Evolutionary conservation across 2,329 filamentous ascomycete species (phyloP), one percentile per base, ranked within the genome.

Genomic region (Fusarium secorum): DNA sequence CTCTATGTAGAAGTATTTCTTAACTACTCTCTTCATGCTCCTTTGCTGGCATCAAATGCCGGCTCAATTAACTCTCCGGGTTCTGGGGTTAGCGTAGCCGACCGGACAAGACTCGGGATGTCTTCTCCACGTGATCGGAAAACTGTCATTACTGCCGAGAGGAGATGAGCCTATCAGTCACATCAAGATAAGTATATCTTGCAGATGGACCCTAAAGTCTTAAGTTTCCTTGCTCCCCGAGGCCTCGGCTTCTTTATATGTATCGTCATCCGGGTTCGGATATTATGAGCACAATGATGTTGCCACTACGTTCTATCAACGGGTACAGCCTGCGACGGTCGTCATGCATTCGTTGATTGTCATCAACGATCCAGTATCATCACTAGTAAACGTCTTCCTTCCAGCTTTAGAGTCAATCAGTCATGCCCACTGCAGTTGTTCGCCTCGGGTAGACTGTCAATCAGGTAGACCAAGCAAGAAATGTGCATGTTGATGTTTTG

Each of bases 51-150:
- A 20, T 13, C 5, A 26, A 17, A n/a, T 41, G 11, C 11, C 10
- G 3, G 1, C 32, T n/a, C 26, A 33, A n/a, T 51, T 15, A 18
- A 39, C 36, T 32, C 41, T 41, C 20, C 5, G 28, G 20, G 4
- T 10, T 20, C 15, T 20, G 14, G 17, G 15, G 38, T 36, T 67
- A 67, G 48, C 56, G 55, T 48, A 54, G 36, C 26, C 48, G 38
- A 20, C 14, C 26, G 38, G 63, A 33, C 32, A 11, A 66, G 39
- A 52, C n/a, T 28, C 26, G 60, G 39, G 4, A n/a, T 45, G 26
- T 28, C 32, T 35, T 22, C 13, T 7, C n/a, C 64, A 67, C 64
- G 64, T 67, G 64, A 67, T 67, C 64, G 64, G 64, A 67, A 15
- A 67, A 32, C 30, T 44, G 20, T 49, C 24, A 49, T 30, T 22